Conservation (phyloP, 805 yeast species). For the Zygosaccharomyces bisporus region DNA sequence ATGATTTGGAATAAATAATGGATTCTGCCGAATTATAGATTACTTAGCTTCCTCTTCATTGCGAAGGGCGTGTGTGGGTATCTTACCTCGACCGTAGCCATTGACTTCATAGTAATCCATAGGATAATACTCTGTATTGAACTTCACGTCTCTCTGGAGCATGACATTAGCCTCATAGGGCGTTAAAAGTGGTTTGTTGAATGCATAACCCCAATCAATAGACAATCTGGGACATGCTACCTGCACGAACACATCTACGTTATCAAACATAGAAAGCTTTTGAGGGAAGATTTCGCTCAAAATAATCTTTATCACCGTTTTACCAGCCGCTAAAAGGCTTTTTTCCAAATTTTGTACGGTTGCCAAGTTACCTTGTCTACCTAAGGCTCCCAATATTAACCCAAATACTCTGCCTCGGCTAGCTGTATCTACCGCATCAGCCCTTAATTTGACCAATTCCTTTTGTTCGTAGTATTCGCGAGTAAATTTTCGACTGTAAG, state of each 20-base stretch:
- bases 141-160: conserved; percentile 64
- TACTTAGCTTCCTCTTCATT: background rate
- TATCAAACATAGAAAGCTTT: conserved; percentile 86
- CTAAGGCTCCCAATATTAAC: conserved; percentile 84
- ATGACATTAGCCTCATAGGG: conserved; percentile 96
- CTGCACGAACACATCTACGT: conserved; percentile 91
- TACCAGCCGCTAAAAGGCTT: conserved; percentile 51
- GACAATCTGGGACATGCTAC: conserved; percentile 96
- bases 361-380: conserved; percentile 86
- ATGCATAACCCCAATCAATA: conserved; percentile 99
- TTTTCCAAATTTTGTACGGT: conserved; percentile 68
- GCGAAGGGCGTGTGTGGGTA: conserved; percentile 44
- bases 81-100: conserved; percentile 86
- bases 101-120: conserved; percentile 92
- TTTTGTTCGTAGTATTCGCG: conserved; percentile 82
- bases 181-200: conserved; percentile 82
- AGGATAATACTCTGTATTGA: conserved; percentile 69
- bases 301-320: conserved; percentile 72
- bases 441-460: conserved; percentile 70
- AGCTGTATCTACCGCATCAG: conserved; percentile 69
- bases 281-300: conserved; percentile 91
- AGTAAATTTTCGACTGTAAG: conserved; percentile 88
- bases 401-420: conserved; percentile 64
- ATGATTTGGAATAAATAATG: background rate
- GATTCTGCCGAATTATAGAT: background rate